These are phyloP conservation scores for Wickerhamomyces silvicola DNA, from an alignment of 805 yeast genomes.

Conservation along the genomic window DNA sequence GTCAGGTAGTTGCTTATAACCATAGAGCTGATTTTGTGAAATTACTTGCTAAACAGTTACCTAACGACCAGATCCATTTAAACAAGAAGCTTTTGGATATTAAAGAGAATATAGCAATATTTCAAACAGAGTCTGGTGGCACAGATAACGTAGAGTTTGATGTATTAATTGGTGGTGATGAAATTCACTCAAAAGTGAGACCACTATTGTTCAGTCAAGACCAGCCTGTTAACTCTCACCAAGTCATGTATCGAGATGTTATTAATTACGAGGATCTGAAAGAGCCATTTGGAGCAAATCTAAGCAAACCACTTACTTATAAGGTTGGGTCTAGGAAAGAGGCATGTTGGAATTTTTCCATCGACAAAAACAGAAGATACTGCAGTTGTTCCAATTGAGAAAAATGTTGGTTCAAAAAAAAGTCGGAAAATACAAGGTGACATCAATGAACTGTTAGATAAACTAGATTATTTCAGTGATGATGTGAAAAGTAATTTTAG, in stretches of 20 bases:
- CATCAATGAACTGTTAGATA: not conserved
- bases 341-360: not conserved
- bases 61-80: not conserved
- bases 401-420: not conserved
- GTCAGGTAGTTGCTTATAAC: not conserved
- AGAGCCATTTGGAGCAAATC: not conserved
- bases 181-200: not conserved
- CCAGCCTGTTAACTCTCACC: not conserved
- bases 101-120: not conserved
- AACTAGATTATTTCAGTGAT: not conserved
- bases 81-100: not conserved
- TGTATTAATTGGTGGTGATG: not conserved
- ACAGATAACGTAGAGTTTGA: not conserved
- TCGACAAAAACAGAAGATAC: not conserved
- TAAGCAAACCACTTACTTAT: not conserved
- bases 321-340: not conserved
- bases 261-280: not conserved
- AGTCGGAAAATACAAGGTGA: not conserved
- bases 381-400: not conserved
- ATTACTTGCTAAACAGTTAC: not conserved
- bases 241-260: not conserved
- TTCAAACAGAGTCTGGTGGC: not conserved
- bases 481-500: conserved; percentile 4
- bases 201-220: not conserved
- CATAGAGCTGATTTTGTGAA: not conserved